Evolutionary conservation across 805 yeast species (phyloP), one percentile per base, ranked within the genome.

Genomic region (Nakazawaea sp.): DNA sequence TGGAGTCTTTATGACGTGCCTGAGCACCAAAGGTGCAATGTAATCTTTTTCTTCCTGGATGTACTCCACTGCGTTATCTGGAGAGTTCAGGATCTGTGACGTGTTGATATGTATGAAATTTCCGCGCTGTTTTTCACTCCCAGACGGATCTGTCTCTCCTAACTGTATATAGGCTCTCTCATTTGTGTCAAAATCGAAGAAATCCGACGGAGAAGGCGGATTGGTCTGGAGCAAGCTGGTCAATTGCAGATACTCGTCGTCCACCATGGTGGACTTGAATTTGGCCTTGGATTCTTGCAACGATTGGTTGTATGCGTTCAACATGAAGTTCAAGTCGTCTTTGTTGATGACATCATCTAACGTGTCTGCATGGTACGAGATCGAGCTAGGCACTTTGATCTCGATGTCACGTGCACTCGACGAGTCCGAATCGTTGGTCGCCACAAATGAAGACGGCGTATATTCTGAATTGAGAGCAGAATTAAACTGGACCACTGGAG

Each of bases 11-110:
- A 75, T 73, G 12, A 75, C 58, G 50, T 77, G 78, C 43, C 80
- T 68, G 40, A 76, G 62, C 10, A 71, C 62, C 40, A 77, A 51
- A 5, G 84, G 84, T 3, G 79, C 68, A 3, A 77, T 68, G 50
- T 75, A 78, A 33, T 66, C 72, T 9, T 58, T 47, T 25, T 55
- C 56, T 36, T 52, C 52, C 36, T 60, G 58, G 50, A 67, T 30
- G 57, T 66, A 54, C 52, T 51, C 27, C 55, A 78, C 54, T 49
- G 63, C 34, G 58, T 46, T 37, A 19, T 31, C 36, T 4, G 43
- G 36, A 11, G 36, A 24, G 15, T 18, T 35, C 30, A 15, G 31
- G 5, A 23, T 18, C 4, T 13, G 12, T 16, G 36, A 30, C 5
- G 41, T 37, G 20, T 32, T 32, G 11, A 32, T 28, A 18, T 35